phyloP scores from a whole-genome alignment of 148 eudicot genomes.

The Arbutus unedo region DNA sequence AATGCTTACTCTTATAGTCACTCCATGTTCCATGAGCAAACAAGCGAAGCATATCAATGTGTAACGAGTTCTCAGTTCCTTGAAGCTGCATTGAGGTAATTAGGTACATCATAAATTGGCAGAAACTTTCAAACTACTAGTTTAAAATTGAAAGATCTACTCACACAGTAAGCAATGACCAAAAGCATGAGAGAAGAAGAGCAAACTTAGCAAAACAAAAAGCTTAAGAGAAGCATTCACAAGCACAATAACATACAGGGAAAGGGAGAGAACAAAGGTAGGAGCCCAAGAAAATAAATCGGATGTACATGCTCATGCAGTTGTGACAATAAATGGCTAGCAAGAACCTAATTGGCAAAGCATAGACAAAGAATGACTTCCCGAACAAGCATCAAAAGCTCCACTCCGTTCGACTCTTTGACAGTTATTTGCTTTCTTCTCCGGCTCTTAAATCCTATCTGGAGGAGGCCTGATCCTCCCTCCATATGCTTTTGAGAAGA shows the following conservation, averaged over 20 bases:
- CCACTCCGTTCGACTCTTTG: not conserved
- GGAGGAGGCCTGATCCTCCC: not conserved
- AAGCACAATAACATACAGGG: not conserved
- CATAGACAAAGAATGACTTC: not conserved
- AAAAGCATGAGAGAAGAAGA: not conserved
- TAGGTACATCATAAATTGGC: constrained; percentile 15
- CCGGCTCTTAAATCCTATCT: not conserved
- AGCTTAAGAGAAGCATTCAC: not conserved
- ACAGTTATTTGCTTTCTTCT: not conserved
- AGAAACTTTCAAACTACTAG: not conserved
- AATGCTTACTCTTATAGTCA: constrained; percentile 80
- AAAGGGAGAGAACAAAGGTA: not conserved
- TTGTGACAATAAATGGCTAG: not conserved
- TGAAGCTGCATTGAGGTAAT: constrained; percentile 59
- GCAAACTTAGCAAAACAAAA: not conserved
- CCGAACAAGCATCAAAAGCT: not conserved
- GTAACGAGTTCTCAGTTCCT: constrained; percentile 63
- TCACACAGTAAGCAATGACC: not conserved
- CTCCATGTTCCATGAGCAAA: constrained; percentile 97
- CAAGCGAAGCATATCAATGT: constrained; percentile 76
- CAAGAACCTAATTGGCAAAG: not conserved
- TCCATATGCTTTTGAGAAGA: not conserved
- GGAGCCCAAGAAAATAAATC: not conserved
- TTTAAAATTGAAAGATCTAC: not conserved
- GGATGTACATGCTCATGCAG: not conserved